Conservation (phyloP, 116 monocot genomes). For the Cymodocea nodosa region DNA sequence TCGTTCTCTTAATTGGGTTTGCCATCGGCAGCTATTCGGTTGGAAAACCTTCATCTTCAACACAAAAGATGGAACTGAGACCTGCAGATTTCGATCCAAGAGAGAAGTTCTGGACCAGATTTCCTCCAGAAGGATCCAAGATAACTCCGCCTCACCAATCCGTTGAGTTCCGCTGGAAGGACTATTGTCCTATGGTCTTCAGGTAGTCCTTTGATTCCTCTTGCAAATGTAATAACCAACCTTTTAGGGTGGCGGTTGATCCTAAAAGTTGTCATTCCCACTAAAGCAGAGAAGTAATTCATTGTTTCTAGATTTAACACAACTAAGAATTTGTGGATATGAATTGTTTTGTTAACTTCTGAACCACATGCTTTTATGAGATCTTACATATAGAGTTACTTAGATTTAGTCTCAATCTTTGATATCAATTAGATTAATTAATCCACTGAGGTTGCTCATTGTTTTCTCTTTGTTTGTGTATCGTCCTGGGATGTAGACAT, state of each 20-base stretch:
- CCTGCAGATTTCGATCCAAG: conserved; percentile 61
- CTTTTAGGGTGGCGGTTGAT: background rate
- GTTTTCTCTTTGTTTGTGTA: background rate
- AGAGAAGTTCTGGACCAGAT: conserved; percentile 95
- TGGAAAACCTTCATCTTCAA: conserved; percentile 39
- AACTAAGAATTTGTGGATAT: too few species aligned
- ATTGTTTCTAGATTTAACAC: too few species aligned
- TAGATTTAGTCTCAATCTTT: too few species aligned
- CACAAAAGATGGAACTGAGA: conserved; percentile 42
- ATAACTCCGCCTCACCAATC: conserved; percentile 78
- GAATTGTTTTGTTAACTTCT: too few species aligned
- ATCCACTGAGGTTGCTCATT: background rate
- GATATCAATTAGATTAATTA: too few species aligned
- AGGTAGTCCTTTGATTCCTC: conserved; percentile 25
- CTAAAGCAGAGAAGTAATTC: too few species aligned
- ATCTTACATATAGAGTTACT: too few species aligned
- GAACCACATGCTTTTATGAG: too few species aligned
- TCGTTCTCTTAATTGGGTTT: background rate
- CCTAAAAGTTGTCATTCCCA: too few species aligned
- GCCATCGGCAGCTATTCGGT: conserved; percentile 52
- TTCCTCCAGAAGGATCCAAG: conserved; percentile 93
- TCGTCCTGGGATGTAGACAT: conserved; percentile 27
- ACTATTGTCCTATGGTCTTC: conserved; percentile 94
- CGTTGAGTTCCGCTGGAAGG: conserved; percentile 88
- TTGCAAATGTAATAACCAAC: conserved; percentile 4